Percentiles rank a stretch among this genome's conserved stretches.
phyloP scores from a whole-genome alignment of 1,139 yeast species.

The Candida pseudoviswanathii region DNA sequence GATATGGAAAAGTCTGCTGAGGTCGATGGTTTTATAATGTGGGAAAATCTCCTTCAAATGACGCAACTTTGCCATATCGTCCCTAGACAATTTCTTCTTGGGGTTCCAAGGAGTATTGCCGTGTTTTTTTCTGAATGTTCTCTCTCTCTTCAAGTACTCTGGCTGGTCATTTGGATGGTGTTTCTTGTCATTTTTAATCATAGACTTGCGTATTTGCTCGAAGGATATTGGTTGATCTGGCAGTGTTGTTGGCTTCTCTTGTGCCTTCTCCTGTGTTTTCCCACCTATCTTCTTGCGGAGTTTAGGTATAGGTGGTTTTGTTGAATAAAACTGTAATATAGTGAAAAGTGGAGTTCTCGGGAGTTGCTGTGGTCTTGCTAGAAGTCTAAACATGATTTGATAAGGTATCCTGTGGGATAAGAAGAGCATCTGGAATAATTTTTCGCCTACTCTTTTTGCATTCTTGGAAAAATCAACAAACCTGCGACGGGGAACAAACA shows the following conservation, averaged over 20 bases:
- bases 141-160: slow-evolving; percentile 69
- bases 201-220: background rate
- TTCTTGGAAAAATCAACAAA: too few species aligned
- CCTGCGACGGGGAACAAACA: too few species aligned
- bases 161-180: slow-evolving; percentile 18
- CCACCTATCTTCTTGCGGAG: background rate
- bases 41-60: slow-evolving; percentile 60
- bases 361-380: background rate
- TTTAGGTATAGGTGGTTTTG: background rate
- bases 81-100: slow-evolving; percentile 63
- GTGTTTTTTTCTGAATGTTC: slow-evolving; percentile 60
- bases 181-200: slow-evolving; percentile 3
- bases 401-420: too few species aligned
- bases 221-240: background rate
- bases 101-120: slow-evolving; percentile 64
- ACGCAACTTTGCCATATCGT: slow-evolving; percentile 68
- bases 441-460: too few species aligned
- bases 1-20: slow-evolving; percentile 66
- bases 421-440: too few species aligned
- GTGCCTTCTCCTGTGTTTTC: background rate
- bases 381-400: background rate
- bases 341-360: background rate
- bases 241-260: background rate
- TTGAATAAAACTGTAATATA: background rate
- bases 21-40: slow-evolving; percentile 55